phyloP scores from a whole-genome alignment of 192 early-diverging fungal genomes.

The Rhizophlyctis rosea region DNA sequence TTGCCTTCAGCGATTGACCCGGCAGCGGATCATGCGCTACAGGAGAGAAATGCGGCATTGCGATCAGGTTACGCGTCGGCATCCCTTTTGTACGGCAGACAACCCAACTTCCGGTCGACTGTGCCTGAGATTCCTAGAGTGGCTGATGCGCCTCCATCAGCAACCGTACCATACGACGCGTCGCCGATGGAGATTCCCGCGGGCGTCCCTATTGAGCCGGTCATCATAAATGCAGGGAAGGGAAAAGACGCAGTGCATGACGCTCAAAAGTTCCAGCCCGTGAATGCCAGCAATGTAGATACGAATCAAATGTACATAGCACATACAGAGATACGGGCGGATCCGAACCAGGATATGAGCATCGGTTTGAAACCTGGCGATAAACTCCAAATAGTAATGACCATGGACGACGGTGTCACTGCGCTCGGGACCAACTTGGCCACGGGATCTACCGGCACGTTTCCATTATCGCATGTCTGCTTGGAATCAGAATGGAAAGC shows the following conservation, averaged over 20 bases:
- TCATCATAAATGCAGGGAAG: background rate
- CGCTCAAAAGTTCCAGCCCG: background rate
- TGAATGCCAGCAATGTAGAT: background rate
- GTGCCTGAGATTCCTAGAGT: too few relatives aligned
- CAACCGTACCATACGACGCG: too few relatives aligned
- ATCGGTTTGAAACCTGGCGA: conserved; percentile 18
- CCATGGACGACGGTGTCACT: conserved; percentile 9
- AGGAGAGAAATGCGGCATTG: too few relatives aligned
- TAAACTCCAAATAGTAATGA: conserved; percentile 1
- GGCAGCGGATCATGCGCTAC: too few relatives aligned
- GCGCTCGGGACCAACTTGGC: conserved; percentile 17
- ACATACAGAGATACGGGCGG: background rate
- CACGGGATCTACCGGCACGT: conserved; percentile 14
- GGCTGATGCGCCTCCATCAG: too few relatives aligned
- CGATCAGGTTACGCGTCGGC: too few relatives aligned
- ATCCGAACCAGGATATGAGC: conserved; percentile 7
- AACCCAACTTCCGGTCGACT: too few relatives aligned
- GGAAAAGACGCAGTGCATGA: background rate
- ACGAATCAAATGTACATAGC: conserved; percentile 11
- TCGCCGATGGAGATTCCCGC: too few relatives aligned
- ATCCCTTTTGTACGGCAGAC: too few relatives aligned
- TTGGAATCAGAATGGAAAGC: background rate
- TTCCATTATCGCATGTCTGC: conserved; percentile 5
- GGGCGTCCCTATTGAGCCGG: too few relatives aligned
- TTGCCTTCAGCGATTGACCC: too few relatives aligned